Conservation (phyloP, 805 yeast genomes). For the Saccharomycopsis sp. region DNA sequence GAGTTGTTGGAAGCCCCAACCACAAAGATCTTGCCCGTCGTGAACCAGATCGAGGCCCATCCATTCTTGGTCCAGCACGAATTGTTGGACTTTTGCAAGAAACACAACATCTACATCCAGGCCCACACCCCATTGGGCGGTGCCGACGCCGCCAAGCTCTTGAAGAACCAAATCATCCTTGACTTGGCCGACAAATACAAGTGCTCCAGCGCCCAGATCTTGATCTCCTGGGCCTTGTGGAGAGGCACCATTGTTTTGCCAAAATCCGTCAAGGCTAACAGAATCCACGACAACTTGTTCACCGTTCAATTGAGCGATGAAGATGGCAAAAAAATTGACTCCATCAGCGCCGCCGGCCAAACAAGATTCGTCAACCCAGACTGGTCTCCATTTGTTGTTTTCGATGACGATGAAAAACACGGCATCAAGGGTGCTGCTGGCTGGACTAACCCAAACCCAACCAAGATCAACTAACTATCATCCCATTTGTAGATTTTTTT, state of each 20-base stretch:
- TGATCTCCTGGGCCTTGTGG: constrained; percentile 43
- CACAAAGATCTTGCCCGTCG: constrained; percentile 52
- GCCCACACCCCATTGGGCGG: constrained; percentile 83
- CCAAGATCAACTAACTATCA: constrained; percentile 4
- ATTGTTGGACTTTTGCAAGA: constrained; percentile 42
- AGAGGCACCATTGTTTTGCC: constrained; percentile 45
- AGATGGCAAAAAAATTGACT: constrained; percentile 28
- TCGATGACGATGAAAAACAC: constrained; percentile 21
- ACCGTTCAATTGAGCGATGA: constrained; percentile 29
- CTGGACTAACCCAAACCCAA: constrained; percentile 21
- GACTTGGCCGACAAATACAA: constrained; percentile 37
- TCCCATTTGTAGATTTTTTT: neutral
- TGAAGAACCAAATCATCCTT: constrained; percentile 35
- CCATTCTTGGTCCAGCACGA: constrained; percentile 61
- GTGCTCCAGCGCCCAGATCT: constrained; percentile 35
- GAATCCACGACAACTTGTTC: constrained; percentile 35
- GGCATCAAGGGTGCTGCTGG: constrained; percentile 17
- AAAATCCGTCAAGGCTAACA: constrained; percentile 36
- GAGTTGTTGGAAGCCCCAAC: constrained; percentile 40
- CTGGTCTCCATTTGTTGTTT: constrained; percentile 21
- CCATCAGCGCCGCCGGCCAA: constrained; percentile 25
- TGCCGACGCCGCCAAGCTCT: constrained; percentile 43
- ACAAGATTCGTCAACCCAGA: constrained; percentile 32
- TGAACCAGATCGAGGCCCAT: constrained; percentile 70
- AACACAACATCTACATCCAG: constrained; percentile 47